Evolutionary conservation across 2,329 filamentous ascomycete genomes (phyloP).

Genomic region (Hawksworthiomyces lignivorus): DNA sequence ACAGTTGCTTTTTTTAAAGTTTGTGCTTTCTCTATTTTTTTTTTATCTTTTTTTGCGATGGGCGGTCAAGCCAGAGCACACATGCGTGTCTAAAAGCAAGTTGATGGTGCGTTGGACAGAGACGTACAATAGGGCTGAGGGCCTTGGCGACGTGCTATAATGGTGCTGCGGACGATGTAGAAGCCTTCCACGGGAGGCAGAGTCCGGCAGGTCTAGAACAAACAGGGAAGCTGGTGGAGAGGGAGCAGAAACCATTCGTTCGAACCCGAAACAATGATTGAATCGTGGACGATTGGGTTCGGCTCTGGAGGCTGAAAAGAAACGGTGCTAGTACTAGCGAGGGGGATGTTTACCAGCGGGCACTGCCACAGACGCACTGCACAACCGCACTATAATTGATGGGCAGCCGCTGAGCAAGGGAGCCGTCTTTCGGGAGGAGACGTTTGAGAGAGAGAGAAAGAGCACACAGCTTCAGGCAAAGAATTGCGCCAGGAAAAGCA

Average conservation of each 20-base stretch:
- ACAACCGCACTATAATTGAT: neutral
- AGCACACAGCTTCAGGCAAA: too few species aligned
- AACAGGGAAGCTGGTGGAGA: neutral
- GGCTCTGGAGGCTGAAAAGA: neutral
- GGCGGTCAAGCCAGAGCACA: neutral
- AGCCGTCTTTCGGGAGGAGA: too few species aligned
- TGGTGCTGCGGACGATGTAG: slow-evolving; percentile 7
- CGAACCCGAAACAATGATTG: slow-evolving; percentile 3
- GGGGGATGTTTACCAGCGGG: too few species aligned
- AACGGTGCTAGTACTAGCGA: too few species aligned
- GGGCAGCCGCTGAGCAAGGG: too few species aligned
- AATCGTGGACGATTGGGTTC: neutral
- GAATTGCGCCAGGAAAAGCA: too few species aligned
- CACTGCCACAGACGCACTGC: slow-evolving; percentile 8
- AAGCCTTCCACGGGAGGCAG: slow-evolving; percentile 1
- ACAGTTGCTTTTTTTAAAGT: too few species aligned
- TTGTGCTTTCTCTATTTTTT: neutral
- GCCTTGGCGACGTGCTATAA: slow-evolving; percentile 4
- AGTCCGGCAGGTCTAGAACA: slow-evolving; percentile 1
- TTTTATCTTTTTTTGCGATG: neutral
- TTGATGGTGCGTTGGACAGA: too few species aligned
- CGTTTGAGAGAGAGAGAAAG: too few species aligned
- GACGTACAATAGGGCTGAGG: slow-evolving; percentile 11
- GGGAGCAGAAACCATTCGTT: neutral
- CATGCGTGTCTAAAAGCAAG: too few species aligned